Evolutionary conservation across 75 land plant genomes (phyloP).

Genomic region (Picea sitchensis): DNA sequence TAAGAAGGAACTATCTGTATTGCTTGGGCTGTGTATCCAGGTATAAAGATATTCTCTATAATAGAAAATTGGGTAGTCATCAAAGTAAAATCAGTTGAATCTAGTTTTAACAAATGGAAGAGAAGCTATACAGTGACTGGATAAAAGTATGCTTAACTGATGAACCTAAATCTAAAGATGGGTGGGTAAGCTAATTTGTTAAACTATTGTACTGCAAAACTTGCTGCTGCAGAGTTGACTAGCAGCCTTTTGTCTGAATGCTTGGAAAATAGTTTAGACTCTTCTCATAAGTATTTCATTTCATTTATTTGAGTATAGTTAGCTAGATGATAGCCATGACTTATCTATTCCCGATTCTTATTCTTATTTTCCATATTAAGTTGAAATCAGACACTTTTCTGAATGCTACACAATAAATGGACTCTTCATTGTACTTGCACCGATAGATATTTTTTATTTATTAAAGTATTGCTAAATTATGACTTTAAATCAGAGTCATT

Average conservation of each 20-base stretch:
- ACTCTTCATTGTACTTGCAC: neutral
- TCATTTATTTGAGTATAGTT: neutral
- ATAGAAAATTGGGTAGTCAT: neutral
- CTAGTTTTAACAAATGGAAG: neutral
- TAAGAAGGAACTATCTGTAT: slow-evolving; percentile 92
- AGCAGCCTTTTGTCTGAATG: neutral
- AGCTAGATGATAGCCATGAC: too few relatives aligned
- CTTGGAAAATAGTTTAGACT: slow-evolving; percentile 4
- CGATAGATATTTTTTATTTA: neutral
- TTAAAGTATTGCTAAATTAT: neutral
- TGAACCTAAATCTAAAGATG: neutral
- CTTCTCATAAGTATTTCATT: neutral
- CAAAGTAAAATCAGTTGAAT: neutral
- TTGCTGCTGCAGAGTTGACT: neutral
- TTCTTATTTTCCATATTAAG: too few relatives aligned
- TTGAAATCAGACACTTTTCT: too few relatives aligned
- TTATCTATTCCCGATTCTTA: too few relatives aligned
- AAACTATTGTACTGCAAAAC: neutral
- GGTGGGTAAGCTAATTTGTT: too few relatives aligned
- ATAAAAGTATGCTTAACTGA: neutral
- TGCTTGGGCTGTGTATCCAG: slow-evolving; percentile 95
- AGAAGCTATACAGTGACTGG: neutral
- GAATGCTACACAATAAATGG: too few relatives aligned
- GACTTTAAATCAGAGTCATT: neutral
- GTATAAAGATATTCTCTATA: slow-evolving; percentile 22